Evolutionary conservation across 257 asterid genomes (phyloP).

Genomic region (Sherardia arvensis): DNA sequence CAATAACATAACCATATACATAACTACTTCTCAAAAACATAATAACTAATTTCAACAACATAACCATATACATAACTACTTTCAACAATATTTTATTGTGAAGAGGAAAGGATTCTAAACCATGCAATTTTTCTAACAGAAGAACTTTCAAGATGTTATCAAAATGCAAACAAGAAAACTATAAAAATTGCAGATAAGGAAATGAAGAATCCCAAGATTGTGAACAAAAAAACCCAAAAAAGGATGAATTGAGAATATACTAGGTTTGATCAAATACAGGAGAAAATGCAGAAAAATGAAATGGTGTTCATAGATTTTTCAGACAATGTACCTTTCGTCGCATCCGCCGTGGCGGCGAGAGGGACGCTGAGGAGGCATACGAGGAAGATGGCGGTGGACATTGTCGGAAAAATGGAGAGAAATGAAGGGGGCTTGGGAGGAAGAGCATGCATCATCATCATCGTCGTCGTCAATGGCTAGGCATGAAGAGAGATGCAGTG

Average conservation of each 20-base stretch:
- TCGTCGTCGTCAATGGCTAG: slow-evolving; percentile 19
- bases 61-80: not conserved
- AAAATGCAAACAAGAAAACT: not conserved
- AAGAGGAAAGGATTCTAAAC: not conserved
- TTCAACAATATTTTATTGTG: too few species aligned
- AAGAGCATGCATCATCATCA: not conserved
- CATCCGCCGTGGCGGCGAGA: slow-evolving; percentile 7
- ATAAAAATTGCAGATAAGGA: not conserved
- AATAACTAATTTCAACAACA: too few species aligned
- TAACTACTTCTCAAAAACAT: not conserved
- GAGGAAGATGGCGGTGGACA: slow-evolving; percentile 75
- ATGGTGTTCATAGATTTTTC: not conserved
- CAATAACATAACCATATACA: not conserved
- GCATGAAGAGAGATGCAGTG: slow-evolving; percentile 33
- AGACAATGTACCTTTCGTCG: not conserved
- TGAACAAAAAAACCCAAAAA: too few species aligned
- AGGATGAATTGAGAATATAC: not conserved
- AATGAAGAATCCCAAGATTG: not conserved
- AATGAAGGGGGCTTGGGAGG: not conserved
- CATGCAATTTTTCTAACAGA: too few species aligned
- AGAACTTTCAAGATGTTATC: not conserved
- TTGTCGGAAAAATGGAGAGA: slow-evolving; percentile 18
- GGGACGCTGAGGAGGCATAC: slow-evolving; percentile 71
- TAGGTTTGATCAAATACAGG: too few species aligned
- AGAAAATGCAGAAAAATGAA: too few species aligned